Base-by-base conservation (phyloP, 1,284 basidiomycete genomes). In the Mycena citricolor region DNA sequence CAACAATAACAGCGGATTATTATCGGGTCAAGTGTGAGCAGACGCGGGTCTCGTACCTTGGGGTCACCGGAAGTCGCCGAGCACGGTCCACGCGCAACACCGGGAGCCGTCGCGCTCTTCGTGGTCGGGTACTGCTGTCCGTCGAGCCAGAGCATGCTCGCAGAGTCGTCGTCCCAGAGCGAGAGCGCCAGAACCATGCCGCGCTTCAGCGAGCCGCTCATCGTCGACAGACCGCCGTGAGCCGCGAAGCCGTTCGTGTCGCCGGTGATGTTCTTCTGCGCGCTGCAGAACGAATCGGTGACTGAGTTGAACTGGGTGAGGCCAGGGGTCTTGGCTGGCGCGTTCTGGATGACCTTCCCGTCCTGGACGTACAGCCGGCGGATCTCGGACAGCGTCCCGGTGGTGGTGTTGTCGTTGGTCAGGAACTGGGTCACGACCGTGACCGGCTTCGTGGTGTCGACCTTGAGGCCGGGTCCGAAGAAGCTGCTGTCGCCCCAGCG, bases 121-220 rank as follows among this genome's bases (percentile, higher is more conserved):
- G 59, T 53, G 51, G 58, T 58, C 32, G 65, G 65, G 62, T 70
- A 74, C 57, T 58, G 61, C 58, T 58, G 59, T 51, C 58, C 61
- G 62, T 73, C 69, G 55, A 73, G 68, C 71, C 70, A 73, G 55
- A 71, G 63, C 70, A 73, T 72, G 57, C 70, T 61, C 42, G 68
- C 74, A 36, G 62, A 61, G 54, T 78, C 64, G 63, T 81, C 77
- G 58, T 78, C 75, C 77, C 76, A 79, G 56, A 79, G 59, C 47
- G 63, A 67, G 57, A 81, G 61, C 26, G 68, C 69, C 37, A 75
- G 55, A 8, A 73, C 71, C 65, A 71, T 66, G 24, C 71, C 71
- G 20, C 57, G 44, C n/a, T 50, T 57, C 54, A 73, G 57, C 13
- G 67, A 62, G 25, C 54, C 47, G 25, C 67, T 65, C 61, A 72